phyloP scores from a whole-genome alignment of 768 basidiomycete species.

The Termitomyces sp. region DNA sequence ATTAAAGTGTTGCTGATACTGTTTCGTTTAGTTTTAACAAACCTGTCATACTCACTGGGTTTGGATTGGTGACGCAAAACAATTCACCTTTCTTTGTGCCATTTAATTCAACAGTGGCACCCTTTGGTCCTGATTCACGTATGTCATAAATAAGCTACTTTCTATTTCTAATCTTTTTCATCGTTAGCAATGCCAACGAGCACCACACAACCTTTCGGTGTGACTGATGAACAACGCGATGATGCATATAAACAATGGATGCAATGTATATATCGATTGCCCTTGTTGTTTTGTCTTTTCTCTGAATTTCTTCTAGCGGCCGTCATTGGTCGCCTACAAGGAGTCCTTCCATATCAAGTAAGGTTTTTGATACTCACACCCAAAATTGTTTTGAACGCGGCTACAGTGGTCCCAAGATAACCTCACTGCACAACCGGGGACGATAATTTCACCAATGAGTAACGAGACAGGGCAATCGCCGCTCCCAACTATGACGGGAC shows the following conservation, averaged over 20 bases:
- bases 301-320: constrained; percentile 28
- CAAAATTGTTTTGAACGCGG: not conserved
- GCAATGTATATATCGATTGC: constrained; percentile 23
- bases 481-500: constrained; percentile 30
- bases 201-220: constrained; percentile 33
- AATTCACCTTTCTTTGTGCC: constrained; percentile 53
- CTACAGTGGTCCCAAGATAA: constrained; percentile 51
- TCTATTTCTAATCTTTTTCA: not conserved
- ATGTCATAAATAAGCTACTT: constrained; percentile 1
- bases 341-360: constrained; percentile 45
- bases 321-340: constrained; percentile 32
- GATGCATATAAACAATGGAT: constrained; percentile 53
- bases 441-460: constrained; percentile 31
- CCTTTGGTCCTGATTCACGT: constrained; percentile 31
- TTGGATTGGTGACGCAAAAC: constrained; percentile 57
- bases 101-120: constrained; percentile 46
- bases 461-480: constrained; percentile 26
- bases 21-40: constrained; percentile 41
- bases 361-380: not conserved
- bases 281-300: not conserved
- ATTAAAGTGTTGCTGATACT: not conserved
- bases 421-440: constrained; percentile 41
- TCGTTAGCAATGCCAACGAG: not conserved
- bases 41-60: constrained; percentile 45
- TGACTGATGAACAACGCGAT: constrained; percentile 47